Base-by-base conservation (phyloP, 2,329 filamentous ascomycete genomes). In the Fusarium cyanostomum region DNA sequence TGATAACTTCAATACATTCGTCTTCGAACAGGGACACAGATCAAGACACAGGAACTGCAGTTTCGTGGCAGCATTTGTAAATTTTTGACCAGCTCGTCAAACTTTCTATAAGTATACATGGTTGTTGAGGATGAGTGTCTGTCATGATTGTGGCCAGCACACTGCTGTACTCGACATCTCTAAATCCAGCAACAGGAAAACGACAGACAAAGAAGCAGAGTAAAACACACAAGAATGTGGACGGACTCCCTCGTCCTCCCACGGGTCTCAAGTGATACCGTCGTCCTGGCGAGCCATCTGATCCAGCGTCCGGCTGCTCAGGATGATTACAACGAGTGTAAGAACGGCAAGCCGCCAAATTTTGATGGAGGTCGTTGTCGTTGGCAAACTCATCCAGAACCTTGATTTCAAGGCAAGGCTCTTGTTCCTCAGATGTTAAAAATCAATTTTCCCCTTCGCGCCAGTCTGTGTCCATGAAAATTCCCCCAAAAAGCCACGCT, bases 281-380 rank as follows among this genome's bases (percentile, higher is more conserved):
- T 72, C 70, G 59, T 72, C 68, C 70, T 57, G 57, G 63, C 70
- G 66, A 70, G 71, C 74, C 64, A 71, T 72, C 55, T 57, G 71
- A 73, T 72, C 69, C 77, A 74, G 79, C 72, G 74, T 66, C 72
- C 72, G 72, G 70, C 74, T 69, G 71, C 73, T 72, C 64, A 68
- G 71, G 72, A 72, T 62, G 75, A 82, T 81, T 82, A 82, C 79
- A 83, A 84, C 79, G 80, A 82, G 76, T 73, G 81, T 83, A 82
- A 80, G 77, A 80, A 81, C 69, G 67, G 72, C 73, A 78, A 73
- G 73, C 75, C 64, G 59, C 71, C 72, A 68, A 59, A 28, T 52
- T 56, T 66, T 37, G 56, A 52, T 63, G 46, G 61, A 61, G 62
- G 62, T 70, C 61, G 48, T 68, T 64, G 70, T 72, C 65, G 64